phyloP scores from a whole-genome alignment of 352 stramenopile genomes.

The Phytophthora pseudosyringae region DNA sequence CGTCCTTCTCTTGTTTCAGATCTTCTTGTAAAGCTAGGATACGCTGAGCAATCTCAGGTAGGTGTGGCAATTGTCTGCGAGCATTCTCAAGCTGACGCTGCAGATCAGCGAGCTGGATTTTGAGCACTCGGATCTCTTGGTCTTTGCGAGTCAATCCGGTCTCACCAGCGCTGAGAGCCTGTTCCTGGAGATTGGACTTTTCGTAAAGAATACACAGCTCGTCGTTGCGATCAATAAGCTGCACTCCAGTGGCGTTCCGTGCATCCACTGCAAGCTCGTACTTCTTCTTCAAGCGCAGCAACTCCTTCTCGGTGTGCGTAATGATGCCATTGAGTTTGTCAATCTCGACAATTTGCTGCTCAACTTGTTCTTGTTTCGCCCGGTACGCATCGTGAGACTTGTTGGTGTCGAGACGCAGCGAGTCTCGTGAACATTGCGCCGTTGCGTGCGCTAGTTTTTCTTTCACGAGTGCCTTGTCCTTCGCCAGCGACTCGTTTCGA shows the following conservation, averaged over 20 bases:
- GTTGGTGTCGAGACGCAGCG: constrained; percentile 90
- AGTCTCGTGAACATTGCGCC: constrained; percentile 90
- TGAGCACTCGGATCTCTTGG: constrained; percentile 75
- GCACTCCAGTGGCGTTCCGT: constrained; percentile 89
- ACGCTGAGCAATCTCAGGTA: constrained; percentile 82
- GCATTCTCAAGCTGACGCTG: constrained; percentile 85
- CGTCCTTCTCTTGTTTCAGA: constrained; percentile 82
- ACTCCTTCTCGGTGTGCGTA: constrained; percentile 89
- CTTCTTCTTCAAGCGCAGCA: constrained; percentile 93
- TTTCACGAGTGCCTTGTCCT: constrained; percentile 93
- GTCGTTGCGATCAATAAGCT: constrained; percentile 96
- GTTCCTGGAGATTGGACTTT: constrained; percentile 91
- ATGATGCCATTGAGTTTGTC: constrained; percentile 96
- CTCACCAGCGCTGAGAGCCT: constrained; percentile 83
- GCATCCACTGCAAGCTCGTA: constrained; percentile 91
- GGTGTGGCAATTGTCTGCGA: constrained; percentile 71
- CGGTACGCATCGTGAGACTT: constrained; percentile 91
- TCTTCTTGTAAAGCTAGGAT: constrained; percentile 86
- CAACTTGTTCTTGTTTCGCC: constrained; percentile 90
- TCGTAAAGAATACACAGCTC: constrained; percentile 96
- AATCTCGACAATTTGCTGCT: constrained; percentile 96
- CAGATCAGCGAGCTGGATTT: constrained; percentile 86
- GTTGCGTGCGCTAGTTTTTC: constrained; percentile 88
- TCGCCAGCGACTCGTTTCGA: constrained; percentile 91
- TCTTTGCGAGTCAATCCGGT: constrained; percentile 83